Evolutionary conservation across 176 grass and related monocot species (phyloP), one percentile per base, ranked within the genome.

Genomic region (Elaeis guineensis): DNA sequence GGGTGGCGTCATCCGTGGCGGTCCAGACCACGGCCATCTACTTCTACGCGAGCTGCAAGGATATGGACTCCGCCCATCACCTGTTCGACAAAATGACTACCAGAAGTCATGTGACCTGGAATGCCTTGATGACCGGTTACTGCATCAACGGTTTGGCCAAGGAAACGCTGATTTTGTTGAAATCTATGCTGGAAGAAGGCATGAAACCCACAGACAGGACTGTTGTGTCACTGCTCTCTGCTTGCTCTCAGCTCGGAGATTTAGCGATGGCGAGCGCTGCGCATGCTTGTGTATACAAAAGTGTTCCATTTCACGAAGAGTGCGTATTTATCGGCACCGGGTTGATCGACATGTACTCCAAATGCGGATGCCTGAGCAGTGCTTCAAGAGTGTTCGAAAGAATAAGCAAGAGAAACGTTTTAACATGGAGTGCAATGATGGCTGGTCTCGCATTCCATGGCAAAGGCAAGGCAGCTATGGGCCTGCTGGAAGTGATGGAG

Each of bases 331-430:
- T 19, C 5, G 22, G 56, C 30, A 70, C 67, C 3, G 67, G 35
- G 7, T 51, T 70, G 21, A 54, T 59, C 14, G 55, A 70, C 67
- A 70, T 70, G 67, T 59, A 59, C 35, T 49, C 35, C 55, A 70
- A 70, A 51, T 70, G 67, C 11, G 55, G 67, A 14, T 70, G 29
- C 55, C 19, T 70, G 5, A 32, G 19, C 17, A 49, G 67, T 48
- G 67, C 67, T 21, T 21, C 11, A 9, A 58, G 48, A 25, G 35
- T 70, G 32, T 70, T 70, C 20, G 55, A 58, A 21, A 15, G 22
- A 24, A 70, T 50, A 39, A 50, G 17, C 11, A 17, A 25, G 2
- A 70, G 55, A 49, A 70, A 70, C 39, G 30, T 70, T 3, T 44
- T 59, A 26, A 58, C 54, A 17, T 70, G 67, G 67, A 70, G 54